These are phyloP conservation scores for Suhomyces panamericanus DNA, from an alignment of 1,139 yeast species.

Conservation along the genomic window DNA sequence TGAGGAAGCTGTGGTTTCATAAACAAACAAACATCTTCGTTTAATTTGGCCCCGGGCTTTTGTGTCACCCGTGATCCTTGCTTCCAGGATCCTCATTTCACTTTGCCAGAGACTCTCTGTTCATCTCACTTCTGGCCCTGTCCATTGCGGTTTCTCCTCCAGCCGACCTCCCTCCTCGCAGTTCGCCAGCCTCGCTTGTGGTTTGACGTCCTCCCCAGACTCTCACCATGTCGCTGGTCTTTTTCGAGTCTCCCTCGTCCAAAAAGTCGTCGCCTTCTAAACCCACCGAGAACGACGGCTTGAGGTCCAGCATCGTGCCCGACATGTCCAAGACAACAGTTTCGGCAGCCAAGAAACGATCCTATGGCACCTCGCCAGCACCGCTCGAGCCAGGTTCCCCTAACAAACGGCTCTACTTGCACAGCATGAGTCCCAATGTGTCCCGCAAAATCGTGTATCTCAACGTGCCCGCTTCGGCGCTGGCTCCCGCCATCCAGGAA, in stretches of 20 bases:
- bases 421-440: slow-evolving; percentile 47
- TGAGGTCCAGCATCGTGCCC: slow-evolving; percentile 6
- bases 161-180: background rate
- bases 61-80: background rate
- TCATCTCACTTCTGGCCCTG: background rate
- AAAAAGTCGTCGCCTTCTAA: slow-evolving; percentile 1
- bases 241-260: slow-evolving; percentile 12
- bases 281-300: slow-evolving; percentile 10
- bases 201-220: background rate
- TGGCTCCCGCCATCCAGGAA: background rate
- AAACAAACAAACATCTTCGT: slow-evolving; percentile 12
- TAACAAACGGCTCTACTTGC: slow-evolving; percentile 34
- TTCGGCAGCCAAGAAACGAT: slow-evolving; percentile 8
- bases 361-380: slow-evolving; percentile 14
- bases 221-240: slow-evolving; percentile 8
- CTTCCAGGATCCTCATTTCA: background rate
- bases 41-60: slow-evolving; percentile 8
- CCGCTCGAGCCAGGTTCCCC: slow-evolving; percentile 24
- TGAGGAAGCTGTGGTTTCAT: slow-evolving; percentile 6
- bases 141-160: background rate
- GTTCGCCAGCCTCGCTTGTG: background rate
- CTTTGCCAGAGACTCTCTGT: background rate
- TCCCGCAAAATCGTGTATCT: slow-evolving; percentile 31
- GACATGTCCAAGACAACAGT: slow-evolving; percentile 10
- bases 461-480: slow-evolving; percentile 3